A percentile compares a stretch with the other conserved stretches of the same genome.
These are phyloP conservation scores for Flaveria bidentis DNA, from an alignment of 129 eudicot species.

Conservation along the genomic window DNA sequence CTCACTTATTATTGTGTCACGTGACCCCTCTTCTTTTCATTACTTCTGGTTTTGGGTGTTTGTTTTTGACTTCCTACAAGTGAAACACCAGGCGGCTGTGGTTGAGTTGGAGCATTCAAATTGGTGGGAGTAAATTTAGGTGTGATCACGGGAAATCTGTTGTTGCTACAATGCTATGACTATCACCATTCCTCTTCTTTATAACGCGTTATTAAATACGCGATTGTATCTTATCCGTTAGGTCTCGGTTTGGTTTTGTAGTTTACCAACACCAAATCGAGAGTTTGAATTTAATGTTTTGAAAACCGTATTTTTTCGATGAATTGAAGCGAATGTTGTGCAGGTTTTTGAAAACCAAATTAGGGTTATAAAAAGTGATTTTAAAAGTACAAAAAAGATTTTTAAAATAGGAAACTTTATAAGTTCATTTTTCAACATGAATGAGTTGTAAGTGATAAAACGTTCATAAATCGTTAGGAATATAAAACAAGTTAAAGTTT, in stretches of 20 bases:
- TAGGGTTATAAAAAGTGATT: no score
- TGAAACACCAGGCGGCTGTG: slow-evolving; percentile 33
- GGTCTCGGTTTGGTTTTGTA: background rate
- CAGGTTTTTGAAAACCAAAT: no score
- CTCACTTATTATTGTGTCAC: slow-evolving; percentile 12
- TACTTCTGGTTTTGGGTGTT: background rate
- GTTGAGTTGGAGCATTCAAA: slow-evolving; percentile 29
- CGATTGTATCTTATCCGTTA: background rate
- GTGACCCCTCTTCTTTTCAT: slow-evolving; percentile 13
- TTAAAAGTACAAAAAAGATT: no score
- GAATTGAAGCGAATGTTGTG: background rate
- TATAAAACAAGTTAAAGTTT: background rate
- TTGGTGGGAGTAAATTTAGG: slow-evolving; percentile 27
- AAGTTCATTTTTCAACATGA: no score
- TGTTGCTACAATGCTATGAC: slow-evolving; percentile 14
- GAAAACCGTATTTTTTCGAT: background rate
- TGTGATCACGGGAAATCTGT: slow-evolving; percentile 39
- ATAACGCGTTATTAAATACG: background rate
- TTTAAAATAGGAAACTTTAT: no score
- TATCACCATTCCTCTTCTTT: slow-evolving; percentile 24
- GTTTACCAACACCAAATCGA: background rate
- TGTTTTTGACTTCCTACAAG: slow-evolving; percentile 10
- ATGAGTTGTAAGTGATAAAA: no score
- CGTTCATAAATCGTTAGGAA: background rate
- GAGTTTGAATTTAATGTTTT: background rate